A percentile compares a stretch with the other conserved stretches of the same genome.
Evolutionary conservation across 495 filamentous ascomycete species (phyloP).

Genomic region (Usnea hakonensis): DNA sequence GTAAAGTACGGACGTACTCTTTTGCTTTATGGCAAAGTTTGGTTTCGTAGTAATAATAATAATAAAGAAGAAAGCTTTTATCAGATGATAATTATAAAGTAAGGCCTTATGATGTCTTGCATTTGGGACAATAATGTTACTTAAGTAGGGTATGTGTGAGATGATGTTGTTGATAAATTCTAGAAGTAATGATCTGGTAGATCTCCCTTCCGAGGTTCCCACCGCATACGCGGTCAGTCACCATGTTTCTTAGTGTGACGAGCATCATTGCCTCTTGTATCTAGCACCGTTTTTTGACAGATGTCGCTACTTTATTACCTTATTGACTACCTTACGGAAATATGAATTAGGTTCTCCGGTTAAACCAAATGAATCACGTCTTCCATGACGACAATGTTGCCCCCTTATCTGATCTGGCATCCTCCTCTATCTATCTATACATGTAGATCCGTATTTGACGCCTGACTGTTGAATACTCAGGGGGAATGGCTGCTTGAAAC

Average conservation of each 20-base stretch:
- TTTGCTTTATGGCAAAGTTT: background rate
- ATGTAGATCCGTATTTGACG: background rate
- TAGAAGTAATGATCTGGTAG: background rate
- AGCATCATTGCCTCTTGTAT: slow-evolving; percentile 3
- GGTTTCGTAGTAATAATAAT: background rate
- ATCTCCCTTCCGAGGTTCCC: slow-evolving; percentile 2
- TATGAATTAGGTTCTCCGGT: too few relatives aligned
- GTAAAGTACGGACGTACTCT: background rate
- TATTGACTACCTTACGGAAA: background rate
- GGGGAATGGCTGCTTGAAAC: background rate
- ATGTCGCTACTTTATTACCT: background rate
- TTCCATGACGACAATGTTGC: background rate
- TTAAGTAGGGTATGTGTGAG: background rate
- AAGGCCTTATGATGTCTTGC: slow-evolving; percentile 2
- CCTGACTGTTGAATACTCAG: background rate
- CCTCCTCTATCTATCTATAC: background rate
- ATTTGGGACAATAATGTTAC: too few relatives aligned
- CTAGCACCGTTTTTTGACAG: background rate
- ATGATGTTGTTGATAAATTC: background rate
- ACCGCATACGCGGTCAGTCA: background rate
- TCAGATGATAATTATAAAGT: too few relatives aligned
- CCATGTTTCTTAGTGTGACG: background rate
- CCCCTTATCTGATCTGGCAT: background rate
- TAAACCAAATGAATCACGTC: too few relatives aligned
- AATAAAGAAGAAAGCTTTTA: background rate